Evolutionary conservation across 2,329 filamentous ascomycete species (phyloP), one percentile per base, ranked within the genome.

Genomic region (Emergomyces pasteurianus): DNA sequence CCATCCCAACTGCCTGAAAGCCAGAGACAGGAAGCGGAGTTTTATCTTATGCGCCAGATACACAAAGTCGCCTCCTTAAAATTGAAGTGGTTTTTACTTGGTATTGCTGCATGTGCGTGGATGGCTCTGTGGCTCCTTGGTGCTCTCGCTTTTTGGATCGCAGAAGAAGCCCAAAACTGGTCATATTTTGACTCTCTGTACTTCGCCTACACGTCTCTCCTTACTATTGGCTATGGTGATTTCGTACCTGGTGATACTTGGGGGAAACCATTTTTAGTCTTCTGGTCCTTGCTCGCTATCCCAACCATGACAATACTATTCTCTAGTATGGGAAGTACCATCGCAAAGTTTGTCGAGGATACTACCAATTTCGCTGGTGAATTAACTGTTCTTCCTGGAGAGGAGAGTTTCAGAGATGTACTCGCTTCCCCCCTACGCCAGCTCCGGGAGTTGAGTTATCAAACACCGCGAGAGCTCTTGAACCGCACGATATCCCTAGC

Each of bases 321-420:
- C 26, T 72, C 73, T 9, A 72, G 70, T 47, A 70, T 76, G 43
- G 71, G 72, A 10, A 72, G 74, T 57, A 75, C 73, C 0, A 62
- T 76, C 10, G 79, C 84, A 62, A 80, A 80, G 62, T 72, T 73
- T 9, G 78, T 84, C 69, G 77, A 78, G 26, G 80, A 84, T 55
- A 61, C 79, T n/a, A 82, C 80, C 0, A 77, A 81, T n/a, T 82
- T 78, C 74, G 63, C 83, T 4, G 82, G 80, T 14, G 78, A 80
- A 36, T 64, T 83, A 28, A 83, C 82, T 1, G 76, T 84, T 21
- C 68, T 83, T 1, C 81, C 81, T 1, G 77, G 75, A 9, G 80
- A 82, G 38, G 65, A 75, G 57, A 75, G 77, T 10, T 69, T 68
- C 36, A 61, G 60, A 46, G 58, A 59, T 28, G 18, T 28, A 38